Conservation (phyloP, 495 filamentous ascomycete genomes). For the Baudoinia panamericana region DNA sequence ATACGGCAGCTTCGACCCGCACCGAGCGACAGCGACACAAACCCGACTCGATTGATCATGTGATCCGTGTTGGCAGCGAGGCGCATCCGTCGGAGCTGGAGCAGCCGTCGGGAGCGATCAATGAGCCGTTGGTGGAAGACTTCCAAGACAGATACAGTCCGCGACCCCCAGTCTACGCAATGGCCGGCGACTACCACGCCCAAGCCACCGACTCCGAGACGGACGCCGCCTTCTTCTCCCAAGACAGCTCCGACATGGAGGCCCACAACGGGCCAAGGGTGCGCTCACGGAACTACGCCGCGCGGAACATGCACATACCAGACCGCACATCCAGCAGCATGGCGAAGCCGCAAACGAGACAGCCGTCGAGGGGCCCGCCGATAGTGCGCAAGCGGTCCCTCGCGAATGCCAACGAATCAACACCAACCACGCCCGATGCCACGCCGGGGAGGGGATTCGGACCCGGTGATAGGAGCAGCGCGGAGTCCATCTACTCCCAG, state of each 20-base stretch:
- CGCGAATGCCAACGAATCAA: slow-evolving; percentile 10
- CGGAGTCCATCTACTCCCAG: slow-evolving; percentile 26
- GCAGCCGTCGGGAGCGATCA: not conserved
- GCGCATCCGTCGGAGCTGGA: not conserved
- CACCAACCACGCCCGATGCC: slow-evolving; percentile 14
- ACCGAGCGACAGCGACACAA: not conserved
- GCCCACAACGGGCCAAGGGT: slow-evolving; percentile 20
- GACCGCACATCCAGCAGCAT: slow-evolving; percentile 25
- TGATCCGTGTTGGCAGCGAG: not conserved
- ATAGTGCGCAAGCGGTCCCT: slow-evolving; percentile 1
- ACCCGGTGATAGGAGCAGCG: slow-evolving; percentile 25
- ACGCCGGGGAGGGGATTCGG: not conserved
- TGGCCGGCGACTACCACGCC: not conserved
- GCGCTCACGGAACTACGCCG: slow-evolving; percentile 21
- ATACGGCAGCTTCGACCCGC: not conserved
- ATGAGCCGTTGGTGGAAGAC: slow-evolving; percentile 22
- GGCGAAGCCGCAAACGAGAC: not conserved
- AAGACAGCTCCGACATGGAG: slow-evolving; percentile 14
- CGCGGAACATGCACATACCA: slow-evolving; percentile 24
- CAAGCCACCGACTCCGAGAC: not conserved
- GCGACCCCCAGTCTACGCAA: not conserved
- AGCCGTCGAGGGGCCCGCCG: not conserved
- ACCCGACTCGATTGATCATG: not conserved
- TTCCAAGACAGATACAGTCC: slow-evolving; percentile 17
- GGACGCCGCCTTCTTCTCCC: not conserved